Percentiles rank a stretch among this genome's conserved stretches.
Evolutionary conservation across 306 rosid genomes (phyloP).

Genomic region (Mimosa pudica): DNA sequence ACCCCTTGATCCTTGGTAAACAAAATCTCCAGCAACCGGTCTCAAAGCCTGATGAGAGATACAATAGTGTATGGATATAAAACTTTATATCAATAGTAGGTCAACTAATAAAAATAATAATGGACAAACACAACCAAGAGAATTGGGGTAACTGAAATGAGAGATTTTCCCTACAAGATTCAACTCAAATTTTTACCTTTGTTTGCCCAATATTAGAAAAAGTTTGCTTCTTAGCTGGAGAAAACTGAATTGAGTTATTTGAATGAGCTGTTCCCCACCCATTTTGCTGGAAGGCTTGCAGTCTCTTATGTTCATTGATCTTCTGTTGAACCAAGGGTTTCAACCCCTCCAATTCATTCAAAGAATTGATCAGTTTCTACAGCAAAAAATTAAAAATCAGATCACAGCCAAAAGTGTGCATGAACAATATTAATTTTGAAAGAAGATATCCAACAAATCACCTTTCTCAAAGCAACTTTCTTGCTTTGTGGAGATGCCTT

Average conservation of each 20-base stretch:
- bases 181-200: conserved; percentile 51
- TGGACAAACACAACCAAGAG: conserved; percentile 19
- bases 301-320: conserved; percentile 65
- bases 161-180: conserved; percentile 24
- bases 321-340: conserved; percentile 83
- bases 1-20: conserved; percentile 53
- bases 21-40: conserved; percentile 47
- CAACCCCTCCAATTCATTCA: conserved; percentile 81
- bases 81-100: conserved; percentile 30
- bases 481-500: conserved; percentile 56
- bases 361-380: conserved; percentile 65
- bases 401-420: conserved; percentile 6
- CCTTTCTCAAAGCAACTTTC: conserved; percentile 70
- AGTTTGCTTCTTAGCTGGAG: conserved; percentile 52
- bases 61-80: conserved; percentile 30
- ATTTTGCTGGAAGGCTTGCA: conserved; percentile 45
- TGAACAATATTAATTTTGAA: not conserved
- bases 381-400: conserved; percentile 38
- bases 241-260: conserved; percentile 47
- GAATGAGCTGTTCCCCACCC: conserved; percentile 51
- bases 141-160: conserved; percentile 12
- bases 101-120: not conserved
- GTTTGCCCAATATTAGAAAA: conserved; percentile 38
- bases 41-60: conserved; percentile 57
- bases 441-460: conserved; percentile 35